Conservation (phyloP, 495 filamentous ascomycete genomes). For the Penicillium roqueforti region DNA sequence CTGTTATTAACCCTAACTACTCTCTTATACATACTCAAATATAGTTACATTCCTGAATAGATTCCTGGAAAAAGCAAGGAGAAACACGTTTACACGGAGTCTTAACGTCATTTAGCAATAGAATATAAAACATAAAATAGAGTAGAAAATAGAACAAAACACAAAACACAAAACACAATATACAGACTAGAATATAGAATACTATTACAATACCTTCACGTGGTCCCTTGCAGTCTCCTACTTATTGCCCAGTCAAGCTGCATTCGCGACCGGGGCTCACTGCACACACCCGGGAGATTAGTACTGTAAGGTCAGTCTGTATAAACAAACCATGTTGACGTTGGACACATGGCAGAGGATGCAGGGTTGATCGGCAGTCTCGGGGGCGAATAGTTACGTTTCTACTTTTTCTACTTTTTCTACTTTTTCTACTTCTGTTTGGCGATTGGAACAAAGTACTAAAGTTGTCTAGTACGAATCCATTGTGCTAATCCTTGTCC, state of each 20-base stretch:
- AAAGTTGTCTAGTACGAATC: background rate
- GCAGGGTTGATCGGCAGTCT: slow-evolving; percentile 3
- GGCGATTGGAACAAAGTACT: too few relatives aligned
- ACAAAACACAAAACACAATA: too few relatives aligned
- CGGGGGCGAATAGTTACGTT: background rate
- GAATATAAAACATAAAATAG: too few relatives aligned
- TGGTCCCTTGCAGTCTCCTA: background rate
- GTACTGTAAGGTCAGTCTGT: too few relatives aligned
- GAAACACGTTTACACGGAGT: slow-evolving; percentile 6
- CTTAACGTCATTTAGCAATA: slow-evolving; percentile 12
- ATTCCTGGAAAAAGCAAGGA: slow-evolving; percentile 8
- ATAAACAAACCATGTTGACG: too few relatives aligned
- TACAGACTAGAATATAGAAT: too few relatives aligned
- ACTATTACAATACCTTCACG: slow-evolving; percentile 13
- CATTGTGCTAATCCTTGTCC: background rate
- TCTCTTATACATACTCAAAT: background rate
- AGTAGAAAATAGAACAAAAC: too few relatives aligned
- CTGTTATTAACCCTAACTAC: too few relatives aligned
- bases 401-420: too few relatives aligned
- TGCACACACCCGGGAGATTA: slow-evolving; percentile 5
- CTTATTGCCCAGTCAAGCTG: slow-evolving; percentile 9
- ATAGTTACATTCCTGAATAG: background rate
- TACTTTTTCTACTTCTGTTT: background rate
- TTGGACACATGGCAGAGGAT: slow-evolving; percentile 18
- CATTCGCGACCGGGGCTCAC: slow-evolving; percentile 12